Base-by-base conservation (phyloP, 1,139 yeast species). In the Blastobotrys elegans region DNA sequence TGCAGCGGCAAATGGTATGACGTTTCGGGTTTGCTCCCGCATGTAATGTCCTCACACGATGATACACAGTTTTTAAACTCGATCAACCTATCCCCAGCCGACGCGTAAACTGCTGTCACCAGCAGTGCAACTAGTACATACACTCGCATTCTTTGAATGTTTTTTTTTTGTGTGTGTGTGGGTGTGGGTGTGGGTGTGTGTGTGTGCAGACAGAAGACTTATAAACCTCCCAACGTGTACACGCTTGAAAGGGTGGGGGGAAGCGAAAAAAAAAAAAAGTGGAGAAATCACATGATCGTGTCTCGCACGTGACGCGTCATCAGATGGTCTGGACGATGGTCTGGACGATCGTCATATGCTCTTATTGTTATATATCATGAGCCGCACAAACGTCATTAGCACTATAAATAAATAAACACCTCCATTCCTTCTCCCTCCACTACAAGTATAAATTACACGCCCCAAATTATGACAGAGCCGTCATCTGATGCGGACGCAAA, bases 51-150 rank as follows among this genome's bases (percentile, higher is more conserved):
- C 54, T 67, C 68, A 62, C 97, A 90, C 35, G 79, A 80, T 40
- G 68, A 66, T 1, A 75, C 70, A 64, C 97, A 90, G 44, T 76
- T 76, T 37, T 70, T 68, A 60, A 88, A 89, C 44, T 82, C 86
- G 5, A 78, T 78, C 33, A 88, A 69, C 34, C 80, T 77, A 62
- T 90, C 96, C 5, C 97, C 97, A 0, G 80, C 79, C 0, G 96
- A 87, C 0, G 79, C 87, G 11, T 45, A 10, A 2, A 40, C 62
- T 1, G 48, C 43, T n/a, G 32, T 30, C 2, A 41, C 40, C 14
- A 42, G 30, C 6, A 50, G 37, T 11, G 32, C 18, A 10, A 30
- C 4, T 3, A n/a, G 8, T 17, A 34, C 27, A 24, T 6, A 24
- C 27, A 24, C 5, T 10, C 27, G 27, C 27, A 24, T 24, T 10